Evolutionary conservation across 2,329 filamentous ascomycete genomes (phyloP).

Genomic region (Alternaria sp.): DNA sequence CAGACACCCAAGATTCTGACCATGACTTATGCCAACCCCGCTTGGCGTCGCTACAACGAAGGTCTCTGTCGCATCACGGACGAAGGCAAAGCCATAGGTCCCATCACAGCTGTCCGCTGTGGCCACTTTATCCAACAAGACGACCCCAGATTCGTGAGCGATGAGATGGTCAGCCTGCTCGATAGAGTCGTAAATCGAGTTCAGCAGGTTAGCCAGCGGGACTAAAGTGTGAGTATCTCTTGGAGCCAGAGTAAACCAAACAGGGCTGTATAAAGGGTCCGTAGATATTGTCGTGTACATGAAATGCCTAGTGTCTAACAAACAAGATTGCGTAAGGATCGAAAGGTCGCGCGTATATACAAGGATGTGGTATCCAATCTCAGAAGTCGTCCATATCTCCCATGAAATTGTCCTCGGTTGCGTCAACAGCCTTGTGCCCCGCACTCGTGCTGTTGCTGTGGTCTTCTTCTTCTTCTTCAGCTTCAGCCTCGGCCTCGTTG

Average conservation of each 20-base stretch:
- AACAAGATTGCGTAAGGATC: neutral
- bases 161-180: slow-evolving; percentile 41
- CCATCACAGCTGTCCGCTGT: slow-evolving; percentile 56
- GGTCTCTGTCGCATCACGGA: slow-evolving; percentile 56
- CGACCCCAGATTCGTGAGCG: slow-evolving; percentile 52
- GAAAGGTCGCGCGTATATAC: slow-evolving; percentile 12
- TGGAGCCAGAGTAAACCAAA: neutral
- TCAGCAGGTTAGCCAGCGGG: slow-evolving; percentile 42
- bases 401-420: slow-evolving; percentile 20
- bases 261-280: neutral
- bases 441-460: neutral
- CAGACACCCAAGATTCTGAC: slow-evolving; percentile 50
- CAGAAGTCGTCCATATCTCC: slow-evolving; percentile 46
- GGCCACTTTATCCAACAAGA: slow-evolving; percentile 65
- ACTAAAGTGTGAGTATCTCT: neutral
- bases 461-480: neutral
- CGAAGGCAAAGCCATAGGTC: slow-evolving; percentile 50
- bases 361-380: slow-evolving; percentile 2
- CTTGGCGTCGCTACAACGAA: slow-evolving; percentile 62
- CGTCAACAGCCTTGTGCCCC: neutral
- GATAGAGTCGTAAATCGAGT: slow-evolving; percentile 46
- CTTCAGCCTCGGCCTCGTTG: slow-evolving; percentile 10
- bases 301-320: neutral
- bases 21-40: slow-evolving; percentile 60
- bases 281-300: neutral